These are phyloP conservation scores for Fomitiporia mediterranea DNA, from an alignment of 1,284 basidiomycete genomes.

Conservation along the genomic window DNA sequence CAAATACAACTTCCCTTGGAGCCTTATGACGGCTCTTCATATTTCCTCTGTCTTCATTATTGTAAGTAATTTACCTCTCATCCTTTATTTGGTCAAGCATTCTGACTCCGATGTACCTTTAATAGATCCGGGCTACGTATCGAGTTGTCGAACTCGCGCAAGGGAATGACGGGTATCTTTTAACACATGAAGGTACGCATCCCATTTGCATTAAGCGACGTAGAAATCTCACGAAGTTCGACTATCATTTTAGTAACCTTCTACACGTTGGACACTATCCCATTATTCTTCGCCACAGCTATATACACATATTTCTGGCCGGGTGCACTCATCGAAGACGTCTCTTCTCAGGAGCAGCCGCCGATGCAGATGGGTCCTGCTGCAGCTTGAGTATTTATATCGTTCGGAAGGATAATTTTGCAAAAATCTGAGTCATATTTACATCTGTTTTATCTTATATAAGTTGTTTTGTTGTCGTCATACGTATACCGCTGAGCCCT, in stretches of 20 bases:
- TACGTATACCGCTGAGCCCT: too few relatives aligned
- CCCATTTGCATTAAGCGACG: background rate
- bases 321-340: constrained; percentile 11
- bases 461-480: too few relatives aligned
- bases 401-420: too few relatives aligned
- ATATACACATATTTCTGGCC: constrained; percentile 33
- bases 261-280: constrained; percentile 39
- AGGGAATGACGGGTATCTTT: constrained; percentile 35
- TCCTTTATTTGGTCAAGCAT: background rate
- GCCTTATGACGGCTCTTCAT: constrained; percentile 13
- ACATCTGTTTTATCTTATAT: too few relatives aligned
- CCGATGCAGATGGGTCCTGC: background rate
- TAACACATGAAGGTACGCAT: constrained; percentile 31
- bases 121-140: constrained; percentile 34
- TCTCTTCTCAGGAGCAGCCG: background rate
- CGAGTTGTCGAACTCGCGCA: constrained; percentile 35
- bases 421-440: too few relatives aligned
- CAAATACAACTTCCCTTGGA: background rate
- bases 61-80: constrained; percentile 1
- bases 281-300: constrained; percentile 37
- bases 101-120: background rate
- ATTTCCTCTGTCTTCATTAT: constrained; percentile 21
- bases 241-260: constrained; percentile 31
- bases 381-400: too few relatives aligned
- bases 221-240: background rate